Evolutionary conservation across 139 green algal species (phyloP).

Genomic region (Limnomonas spitsbergensis): DNA sequence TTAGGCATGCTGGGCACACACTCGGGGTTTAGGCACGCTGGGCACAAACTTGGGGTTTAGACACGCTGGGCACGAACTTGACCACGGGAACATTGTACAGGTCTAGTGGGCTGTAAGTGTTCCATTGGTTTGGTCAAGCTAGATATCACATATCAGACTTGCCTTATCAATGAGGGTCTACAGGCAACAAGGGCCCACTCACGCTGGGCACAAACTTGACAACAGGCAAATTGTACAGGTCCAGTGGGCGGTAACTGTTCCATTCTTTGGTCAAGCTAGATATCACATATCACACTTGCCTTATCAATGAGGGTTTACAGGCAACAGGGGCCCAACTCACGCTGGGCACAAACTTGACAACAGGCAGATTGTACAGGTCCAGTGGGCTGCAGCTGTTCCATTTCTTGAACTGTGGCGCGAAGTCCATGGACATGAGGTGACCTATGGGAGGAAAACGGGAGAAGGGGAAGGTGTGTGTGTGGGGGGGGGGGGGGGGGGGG

Average conservation of each 20-base stretch:
- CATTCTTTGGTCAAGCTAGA: background rate
- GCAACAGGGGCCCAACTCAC: constrained; percentile 44
- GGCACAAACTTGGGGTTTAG: constrained; percentile 59
- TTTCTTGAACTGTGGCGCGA: constrained; percentile 28
- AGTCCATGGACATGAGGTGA: constrained; percentile 82
- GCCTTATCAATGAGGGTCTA: too few species aligned
- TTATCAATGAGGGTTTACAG: background rate
- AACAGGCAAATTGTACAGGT: constrained; percentile 64
- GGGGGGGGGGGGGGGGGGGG: too few species aligned
- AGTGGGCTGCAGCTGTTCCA: constrained; percentile 58
- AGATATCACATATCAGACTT: too few species aligned
- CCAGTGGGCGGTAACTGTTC: constrained; percentile 42
- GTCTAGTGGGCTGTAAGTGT: constrained; percentile 48
- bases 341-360: constrained; percentile 63
- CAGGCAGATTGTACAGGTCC: constrained; percentile 60
- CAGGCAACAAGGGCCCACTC: constrained; percentile 10
- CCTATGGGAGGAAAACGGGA: constrained; percentile 34
- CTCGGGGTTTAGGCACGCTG: constrained; percentile 47
- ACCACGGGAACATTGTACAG: constrained; percentile 60
- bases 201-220: constrained; percentile 63
- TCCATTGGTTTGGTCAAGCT: background rate
- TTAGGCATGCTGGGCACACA: too few species aligned
- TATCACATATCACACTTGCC: too few species aligned
- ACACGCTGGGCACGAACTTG: constrained; percentile 63
- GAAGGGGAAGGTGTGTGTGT: background rate